Conservation (phyloP, 768 basidiomycete genomes). For the Coprinopsis sp. region DNA sequence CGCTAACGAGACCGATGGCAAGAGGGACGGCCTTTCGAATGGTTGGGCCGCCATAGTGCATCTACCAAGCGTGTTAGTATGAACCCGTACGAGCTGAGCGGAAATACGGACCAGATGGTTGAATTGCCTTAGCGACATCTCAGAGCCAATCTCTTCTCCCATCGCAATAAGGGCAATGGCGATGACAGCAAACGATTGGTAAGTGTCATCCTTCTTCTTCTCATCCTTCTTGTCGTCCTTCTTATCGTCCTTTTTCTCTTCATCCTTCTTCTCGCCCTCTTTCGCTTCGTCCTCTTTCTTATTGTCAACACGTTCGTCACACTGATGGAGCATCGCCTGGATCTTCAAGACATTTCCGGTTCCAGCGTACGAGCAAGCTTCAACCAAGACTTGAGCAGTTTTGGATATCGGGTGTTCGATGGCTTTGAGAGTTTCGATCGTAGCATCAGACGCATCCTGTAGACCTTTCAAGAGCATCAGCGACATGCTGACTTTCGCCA, state of each 20-base stretch:
- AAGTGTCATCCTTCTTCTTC: slow-evolving; percentile 73
- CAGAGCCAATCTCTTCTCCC: slow-evolving; percentile 97
- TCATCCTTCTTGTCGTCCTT: slow-evolving; percentile 65
- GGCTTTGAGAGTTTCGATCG: slow-evolving; percentile 87
- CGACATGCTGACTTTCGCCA: background rate
- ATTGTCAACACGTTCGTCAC: slow-evolving; percentile 81
- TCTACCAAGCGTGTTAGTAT: slow-evolving; percentile 45
- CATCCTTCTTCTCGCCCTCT: slow-evolving; percentile 47
- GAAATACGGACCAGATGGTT: slow-evolving; percentile 96
- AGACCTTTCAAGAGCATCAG: slow-evolving; percentile 47
- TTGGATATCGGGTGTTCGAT: slow-evolving; percentile 91
- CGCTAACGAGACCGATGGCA: slow-evolving; percentile 89
- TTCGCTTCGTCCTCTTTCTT: slow-evolving; percentile 49
- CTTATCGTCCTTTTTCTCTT: slow-evolving; percentile 35
- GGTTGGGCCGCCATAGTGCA: slow-evolving; percentile 95
- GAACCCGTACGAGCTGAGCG: too few species aligned
- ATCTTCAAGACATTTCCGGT: slow-evolving; percentile 94
- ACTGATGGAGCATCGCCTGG: slow-evolving; percentile 88
- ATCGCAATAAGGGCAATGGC: slow-evolving; percentile 94
- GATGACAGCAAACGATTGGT: slow-evolving; percentile 89
- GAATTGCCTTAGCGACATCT: slow-evolving; percentile 97
- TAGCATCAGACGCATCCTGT: slow-evolving; percentile 91
- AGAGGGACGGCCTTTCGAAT: slow-evolving; percentile 93
- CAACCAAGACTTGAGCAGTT: slow-evolving; percentile 87
- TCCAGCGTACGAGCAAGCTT: slow-evolving; percentile 91